Conservation (phyloP, 2,329 filamentous ascomycete species). For the Lachnellula occidentalis region DNA sequence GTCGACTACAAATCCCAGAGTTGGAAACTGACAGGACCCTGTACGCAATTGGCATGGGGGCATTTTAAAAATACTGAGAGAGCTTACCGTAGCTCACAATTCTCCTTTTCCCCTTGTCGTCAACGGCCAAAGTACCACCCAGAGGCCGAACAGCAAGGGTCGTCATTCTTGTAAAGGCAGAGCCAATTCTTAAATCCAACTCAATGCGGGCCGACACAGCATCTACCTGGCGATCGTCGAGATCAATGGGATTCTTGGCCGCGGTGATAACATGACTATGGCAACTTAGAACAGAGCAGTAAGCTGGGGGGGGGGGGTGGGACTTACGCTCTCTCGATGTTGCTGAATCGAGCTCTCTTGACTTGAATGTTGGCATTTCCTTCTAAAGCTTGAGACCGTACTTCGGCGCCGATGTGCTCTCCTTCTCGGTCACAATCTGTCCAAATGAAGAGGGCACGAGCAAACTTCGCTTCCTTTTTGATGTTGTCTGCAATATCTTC, state of each 20-base stretch:
- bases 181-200: constrained; percentile 86
- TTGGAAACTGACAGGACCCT: constrained; percentile 93
- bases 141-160: constrained; percentile 72
- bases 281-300: constrained; percentile 2
- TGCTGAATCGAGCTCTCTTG: constrained; percentile 87
- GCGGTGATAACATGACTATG: constrained; percentile 78
- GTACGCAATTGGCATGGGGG: constrained; percentile 3
- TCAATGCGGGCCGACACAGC: constrained; percentile 88
- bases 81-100: constrained; percentile 73
- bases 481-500: constrained; percentile 81
- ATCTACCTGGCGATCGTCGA: constrained; percentile 82
- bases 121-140: constrained; percentile 58
- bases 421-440: constrained; percentile 98
- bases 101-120: constrained; percentile 28
- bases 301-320: neutral
- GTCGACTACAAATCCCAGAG: constrained; percentile 93
- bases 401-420: constrained; percentile 91
- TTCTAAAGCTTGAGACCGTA: constrained; percentile 71
- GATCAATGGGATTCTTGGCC: constrained; percentile 66
- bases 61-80: neutral
- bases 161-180: constrained; percentile 84
- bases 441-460: constrained; percentile 86
- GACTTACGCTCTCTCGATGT: constrained; percentile 80
- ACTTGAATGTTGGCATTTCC: constrained; percentile 71
- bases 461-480: constrained; percentile 64